Conservation (phyloP, 2,329 filamentous ascomycete genomes). For the Colletotrichum sp. region DNA sequence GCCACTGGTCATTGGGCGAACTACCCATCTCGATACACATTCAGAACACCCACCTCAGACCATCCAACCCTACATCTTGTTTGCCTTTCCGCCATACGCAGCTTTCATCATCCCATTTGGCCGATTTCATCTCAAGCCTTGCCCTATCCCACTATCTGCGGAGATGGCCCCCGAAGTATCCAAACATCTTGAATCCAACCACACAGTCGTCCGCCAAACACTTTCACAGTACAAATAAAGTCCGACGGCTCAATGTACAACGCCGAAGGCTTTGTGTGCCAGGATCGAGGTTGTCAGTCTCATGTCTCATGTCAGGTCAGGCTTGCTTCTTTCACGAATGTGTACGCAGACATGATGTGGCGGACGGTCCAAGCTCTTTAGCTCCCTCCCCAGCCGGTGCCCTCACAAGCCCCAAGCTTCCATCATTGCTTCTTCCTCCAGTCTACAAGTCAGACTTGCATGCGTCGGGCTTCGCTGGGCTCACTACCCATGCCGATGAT, state of each 20-base stretch:
- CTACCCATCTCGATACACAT: not conserved
- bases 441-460: not conserved
- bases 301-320: not conserved
- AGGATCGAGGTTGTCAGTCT: not conserved
- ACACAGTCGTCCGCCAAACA: not conserved
- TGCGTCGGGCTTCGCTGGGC: not conserved
- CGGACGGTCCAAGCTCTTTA: constrained; percentile 9
- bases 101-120: not conserved
- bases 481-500: not conserved
- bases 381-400: not conserved
- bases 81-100: constrained; percentile 5
- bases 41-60: not conserved
- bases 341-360: not conserved
- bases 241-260: not conserved
- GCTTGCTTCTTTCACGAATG: not conserved
- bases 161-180: not conserved
- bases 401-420: constrained; percentile 8
- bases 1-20: not conserved
- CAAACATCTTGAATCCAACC: not conserved
- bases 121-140: not conserved
- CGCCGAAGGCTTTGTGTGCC: not conserved
- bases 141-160: not conserved
- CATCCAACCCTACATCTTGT: not conserved
- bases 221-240: not conserved
- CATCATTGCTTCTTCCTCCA: not conserved